Evolutionary conservation across 495 filamentous ascomycete species (phyloP).

Genomic region (Aspergillus cristatus): DNA sequence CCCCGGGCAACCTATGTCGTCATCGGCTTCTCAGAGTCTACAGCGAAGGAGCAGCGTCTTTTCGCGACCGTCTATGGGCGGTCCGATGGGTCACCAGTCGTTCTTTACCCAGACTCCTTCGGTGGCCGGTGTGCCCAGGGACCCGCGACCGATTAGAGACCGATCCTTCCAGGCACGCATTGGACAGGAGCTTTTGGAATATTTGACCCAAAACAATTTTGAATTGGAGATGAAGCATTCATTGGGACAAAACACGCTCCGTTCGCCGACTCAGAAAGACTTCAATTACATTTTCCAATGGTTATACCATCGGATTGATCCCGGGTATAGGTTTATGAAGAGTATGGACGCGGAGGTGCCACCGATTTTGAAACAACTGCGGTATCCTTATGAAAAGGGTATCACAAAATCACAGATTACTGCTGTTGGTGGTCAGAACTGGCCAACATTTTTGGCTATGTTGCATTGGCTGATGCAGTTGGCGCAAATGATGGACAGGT

Average conservation of each 20-base stretch:
- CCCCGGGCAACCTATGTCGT: constrained; percentile 44
- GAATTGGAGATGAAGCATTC: constrained; percentile 96
- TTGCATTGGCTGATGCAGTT: constrained; percentile 99
- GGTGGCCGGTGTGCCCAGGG: constrained; percentile 67
- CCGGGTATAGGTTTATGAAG: constrained; percentile 82
- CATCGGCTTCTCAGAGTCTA: constrained; percentile 30
- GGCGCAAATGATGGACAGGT: constrained; percentile 81
- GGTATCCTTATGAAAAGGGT: constrained; percentile 87
- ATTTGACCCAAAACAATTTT: constrained; percentile 81
- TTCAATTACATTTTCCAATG: constrained; percentile 96
- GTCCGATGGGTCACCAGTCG: constrained; percentile 63
- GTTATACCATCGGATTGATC: constrained; percentile 92
- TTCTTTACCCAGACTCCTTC: constrained; percentile 83
- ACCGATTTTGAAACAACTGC: constrained; percentile 78
- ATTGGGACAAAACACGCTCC: constrained; percentile 75
- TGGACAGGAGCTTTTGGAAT: constrained; percentile 83
- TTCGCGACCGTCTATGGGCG: constrained; percentile 54
- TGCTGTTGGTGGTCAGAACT: constrained; percentile 91
- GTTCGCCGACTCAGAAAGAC: constrained; percentile 94
- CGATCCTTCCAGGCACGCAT: constrained; percentile 70
- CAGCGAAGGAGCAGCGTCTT: constrained; percentile 85
- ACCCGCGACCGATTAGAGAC: constrained; percentile 85
- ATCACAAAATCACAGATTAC: constrained; percentile 93
- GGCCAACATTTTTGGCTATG: constrained; percentile 85
- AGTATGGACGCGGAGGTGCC: constrained; percentile 91